Evolutionary conservation across 2,329 filamentous ascomycete species (phyloP), one percentile per base, ranked within the genome.

Genomic region (Colletotrichum camelliae): DNA sequence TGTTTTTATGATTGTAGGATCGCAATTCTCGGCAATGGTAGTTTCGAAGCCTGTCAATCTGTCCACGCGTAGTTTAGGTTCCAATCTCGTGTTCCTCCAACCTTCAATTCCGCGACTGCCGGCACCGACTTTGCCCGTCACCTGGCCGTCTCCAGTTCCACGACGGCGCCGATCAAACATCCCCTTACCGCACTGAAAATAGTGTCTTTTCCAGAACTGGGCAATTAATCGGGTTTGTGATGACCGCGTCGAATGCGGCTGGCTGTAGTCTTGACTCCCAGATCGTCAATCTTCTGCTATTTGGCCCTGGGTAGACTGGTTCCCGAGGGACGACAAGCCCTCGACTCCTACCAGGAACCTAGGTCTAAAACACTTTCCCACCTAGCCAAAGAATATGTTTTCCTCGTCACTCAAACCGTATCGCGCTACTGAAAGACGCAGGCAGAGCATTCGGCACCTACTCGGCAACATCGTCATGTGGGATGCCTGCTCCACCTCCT

Each of bases 251-350:
- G 35, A 35, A 61, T 48, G 13, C 7, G 67, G 55, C 61, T 48
- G 7, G 27, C 43, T 13, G 12, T 61, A 15, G 18, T 13, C 4
- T 61, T 37, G 6, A 61, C 4, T 35, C 67, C 67, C 43, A 10
- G 35, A 69, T 61, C 43, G 7, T 48, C 33, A 37, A 61, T 2
- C 7, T 1, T 9, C 1, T 12, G 7, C 12, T 61, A 0, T 21
- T 61, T 61, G 0, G 4, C 55, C 7, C 0, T 13, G 0, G 0
- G n/a, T 52, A 2, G 18, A 1, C 27, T 15, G 24, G 18, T n/a
- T n/a, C 24, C 16, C 18, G 43, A 52, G 15, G 7, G 15, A 52
- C 31, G 31, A 10, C 31, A 5, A 1, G 4, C 43, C 21, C 43
- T 52, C 15, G 43, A 21, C 21, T 31, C 29, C 29, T 31, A 31